These are phyloP conservation scores for Biscutella auriculata DNA, from an alignment of 441 rosid genomes.

Conservation along the genomic window DNA sequence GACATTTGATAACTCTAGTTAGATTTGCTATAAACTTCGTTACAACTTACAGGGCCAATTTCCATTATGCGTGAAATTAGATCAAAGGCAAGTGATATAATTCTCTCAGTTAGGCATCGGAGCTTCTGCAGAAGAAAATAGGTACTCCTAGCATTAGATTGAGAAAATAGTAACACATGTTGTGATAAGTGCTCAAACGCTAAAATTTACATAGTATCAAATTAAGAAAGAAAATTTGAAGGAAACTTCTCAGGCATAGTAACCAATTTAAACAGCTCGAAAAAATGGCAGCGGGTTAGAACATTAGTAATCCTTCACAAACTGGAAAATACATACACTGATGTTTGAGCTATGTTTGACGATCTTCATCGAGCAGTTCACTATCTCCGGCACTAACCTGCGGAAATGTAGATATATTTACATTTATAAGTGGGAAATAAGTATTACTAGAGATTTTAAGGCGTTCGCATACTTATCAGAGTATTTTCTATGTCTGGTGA, in stretches of 20 bases:
- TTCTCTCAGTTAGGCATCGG: slow-evolving; percentile 49
- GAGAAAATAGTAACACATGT: slow-evolving; percentile 3
- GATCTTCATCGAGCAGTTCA: slow-evolving; percentile 47
- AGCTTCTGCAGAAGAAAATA: slow-evolving; percentile 45
- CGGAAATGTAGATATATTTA: slow-evolving; percentile 10
- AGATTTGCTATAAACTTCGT: slow-evolving; percentile 3
- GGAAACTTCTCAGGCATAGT: background rate
- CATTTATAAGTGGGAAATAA: slow-evolving; percentile 4
- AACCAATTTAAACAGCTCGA: background rate
- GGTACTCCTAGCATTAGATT: slow-evolving; percentile 5
- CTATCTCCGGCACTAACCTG: slow-evolving; percentile 66
- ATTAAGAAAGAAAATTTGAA: background rate
- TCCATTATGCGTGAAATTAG: slow-evolving; percentile 66
- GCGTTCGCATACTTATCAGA: slow-evolving; percentile 52
- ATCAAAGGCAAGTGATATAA: slow-evolving; percentile 68
- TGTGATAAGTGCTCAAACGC: background rate
- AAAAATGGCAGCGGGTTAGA: background rate
- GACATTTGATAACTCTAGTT: slow-evolving; percentile 1
- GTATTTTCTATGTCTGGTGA: slow-evolving; percentile 71
- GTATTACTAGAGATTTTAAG: background rate
- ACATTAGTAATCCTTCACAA: slow-evolving; percentile 1
- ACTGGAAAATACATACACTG: slow-evolving; percentile 36
- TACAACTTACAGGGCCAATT: slow-evolving; percentile 70
- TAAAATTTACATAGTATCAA: background rate
- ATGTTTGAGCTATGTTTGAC: slow-evolving; percentile 41